phyloP scores from a whole-genome alignment of 345 rosid genomes.

The Hibiscus mutabilis region DNA sequence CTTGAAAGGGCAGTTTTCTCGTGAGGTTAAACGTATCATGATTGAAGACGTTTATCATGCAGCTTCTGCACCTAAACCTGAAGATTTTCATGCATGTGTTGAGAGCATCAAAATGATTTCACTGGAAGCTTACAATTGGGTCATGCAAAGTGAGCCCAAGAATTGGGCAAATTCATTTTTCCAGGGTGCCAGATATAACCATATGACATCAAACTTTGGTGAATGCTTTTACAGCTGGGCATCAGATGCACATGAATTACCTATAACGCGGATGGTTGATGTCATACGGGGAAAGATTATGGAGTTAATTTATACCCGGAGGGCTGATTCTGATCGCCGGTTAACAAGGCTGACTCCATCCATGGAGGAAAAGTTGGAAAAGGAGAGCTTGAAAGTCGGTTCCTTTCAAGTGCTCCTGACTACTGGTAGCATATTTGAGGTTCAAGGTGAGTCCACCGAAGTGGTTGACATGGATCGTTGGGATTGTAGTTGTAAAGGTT shows the following conservation, averaged over 20 bases:
- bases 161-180: constrained; percentile 89
- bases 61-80: constrained; percentile 57
- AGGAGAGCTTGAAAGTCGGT: constrained; percentile 45
- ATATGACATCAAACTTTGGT: constrained; percentile 73
- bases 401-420: constrained; percentile 47
- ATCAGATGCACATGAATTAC: constrained; percentile 76
- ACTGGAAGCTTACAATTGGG: constrained; percentile 74
- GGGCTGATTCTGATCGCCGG: constrained; percentile 48
- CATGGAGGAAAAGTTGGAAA: constrained; percentile 70
- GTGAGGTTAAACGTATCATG: constrained; percentile 69
- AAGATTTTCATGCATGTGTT: constrained; percentile 48
- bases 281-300: constrained; percentile 62
- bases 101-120: constrained; percentile 80
- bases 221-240: constrained; percentile 75
- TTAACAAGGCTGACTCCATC: constrained; percentile 62
- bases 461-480: constrained; percentile 58
- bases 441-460: constrained; percentile 70
- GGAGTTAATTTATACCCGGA: constrained; percentile 52
- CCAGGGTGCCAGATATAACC: constrained; percentile 79
- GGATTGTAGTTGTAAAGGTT: constrained; percentile 85
- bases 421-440: constrained; percentile 66
- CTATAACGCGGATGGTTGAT: constrained; percentile 91
- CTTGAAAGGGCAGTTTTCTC: constrained; percentile 86
- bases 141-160: constrained; percentile 68
- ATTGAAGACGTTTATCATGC: constrained; percentile 72